These are phyloP conservation scores for Phytophthora hibernalis DNA, from an alignment of 352 stramenopile species.

Conservation along the genomic window DNA sequence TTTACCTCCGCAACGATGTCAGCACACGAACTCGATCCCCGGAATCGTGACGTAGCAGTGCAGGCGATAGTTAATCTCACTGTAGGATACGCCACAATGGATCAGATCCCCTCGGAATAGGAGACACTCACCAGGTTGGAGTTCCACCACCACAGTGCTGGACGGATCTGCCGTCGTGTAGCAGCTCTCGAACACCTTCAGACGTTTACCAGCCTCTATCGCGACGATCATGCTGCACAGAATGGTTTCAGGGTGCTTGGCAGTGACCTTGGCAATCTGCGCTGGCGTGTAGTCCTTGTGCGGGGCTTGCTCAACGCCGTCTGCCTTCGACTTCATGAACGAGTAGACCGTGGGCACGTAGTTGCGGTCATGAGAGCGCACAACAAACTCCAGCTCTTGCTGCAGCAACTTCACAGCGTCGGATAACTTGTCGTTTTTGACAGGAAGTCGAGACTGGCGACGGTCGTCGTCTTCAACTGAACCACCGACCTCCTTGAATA, in stretches of 20 bases:
- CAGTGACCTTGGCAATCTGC: too few species aligned
- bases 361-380: background rate
- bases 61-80: background rate
- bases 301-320: background rate
- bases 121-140: background rate
- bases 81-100: background rate
- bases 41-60: conserved; percentile 6
- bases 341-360: background rate
- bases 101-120: background rate
- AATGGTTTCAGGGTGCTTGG: too few species aligned
- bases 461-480: too few species aligned
- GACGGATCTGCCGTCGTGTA: background rate
- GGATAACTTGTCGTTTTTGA: background rate
- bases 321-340: background rate
- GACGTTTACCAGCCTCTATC: background rate
- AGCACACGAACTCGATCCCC: background rate
- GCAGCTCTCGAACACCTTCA: background rate
- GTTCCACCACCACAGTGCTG: background rate
- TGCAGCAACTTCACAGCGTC: background rate
- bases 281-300: too few species aligned
- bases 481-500: too few species aligned
- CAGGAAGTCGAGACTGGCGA: background rate
- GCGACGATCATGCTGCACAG: too few species aligned
- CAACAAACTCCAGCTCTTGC: background rate
- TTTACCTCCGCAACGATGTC: conserved; percentile 7